phyloP scores from a whole-genome alignment of 2,329 filamentous ascomycete species.

The Cladorrhinum sp. region DNA sequence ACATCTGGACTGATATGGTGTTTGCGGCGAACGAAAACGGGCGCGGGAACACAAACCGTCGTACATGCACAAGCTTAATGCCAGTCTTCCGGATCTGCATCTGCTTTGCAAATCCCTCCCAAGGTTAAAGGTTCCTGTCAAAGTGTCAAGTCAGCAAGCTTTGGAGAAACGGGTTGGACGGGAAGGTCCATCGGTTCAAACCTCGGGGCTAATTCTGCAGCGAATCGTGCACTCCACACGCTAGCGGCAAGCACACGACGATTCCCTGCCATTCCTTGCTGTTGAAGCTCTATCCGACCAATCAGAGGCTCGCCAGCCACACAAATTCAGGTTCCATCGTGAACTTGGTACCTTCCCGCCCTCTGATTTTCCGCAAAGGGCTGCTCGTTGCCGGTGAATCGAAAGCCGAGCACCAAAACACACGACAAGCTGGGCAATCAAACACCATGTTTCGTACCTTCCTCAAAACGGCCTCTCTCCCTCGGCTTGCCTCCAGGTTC shows the following conservation, averaged over 20 bases:
- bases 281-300: neutral
- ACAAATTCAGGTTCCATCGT: conserved; percentile 15
- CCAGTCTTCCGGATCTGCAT: conserved; percentile 1
- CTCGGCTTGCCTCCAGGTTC: neutral
- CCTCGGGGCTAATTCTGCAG: conserved; percentile 1
- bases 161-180: neutral
- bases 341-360: conserved; percentile 17
- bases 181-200: conserved; percentile 3
- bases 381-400: conserved; percentile 11
- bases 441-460: conserved; percentile 22
- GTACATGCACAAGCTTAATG: conserved; percentile 2
- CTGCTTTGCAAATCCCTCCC: no score
- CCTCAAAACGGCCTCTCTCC: conserved; percentile 20
- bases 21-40: conserved; percentile 2
- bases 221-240: neutral
- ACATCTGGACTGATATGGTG: neutral
- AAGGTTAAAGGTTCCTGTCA: neutral
- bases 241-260: conserved; percentile 10
- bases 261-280: neutral
- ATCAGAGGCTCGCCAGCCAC: conserved; percentile 16
- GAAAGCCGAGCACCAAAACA: conserved; percentile 16
- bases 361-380: conserved; percentile 21
- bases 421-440: conserved; percentile 17
- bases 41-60: neutral
- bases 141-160: conserved; percentile 5